Conservation (phyloP, 306 rosid species). For the Ammopiptanthus mongolicus region DNA sequence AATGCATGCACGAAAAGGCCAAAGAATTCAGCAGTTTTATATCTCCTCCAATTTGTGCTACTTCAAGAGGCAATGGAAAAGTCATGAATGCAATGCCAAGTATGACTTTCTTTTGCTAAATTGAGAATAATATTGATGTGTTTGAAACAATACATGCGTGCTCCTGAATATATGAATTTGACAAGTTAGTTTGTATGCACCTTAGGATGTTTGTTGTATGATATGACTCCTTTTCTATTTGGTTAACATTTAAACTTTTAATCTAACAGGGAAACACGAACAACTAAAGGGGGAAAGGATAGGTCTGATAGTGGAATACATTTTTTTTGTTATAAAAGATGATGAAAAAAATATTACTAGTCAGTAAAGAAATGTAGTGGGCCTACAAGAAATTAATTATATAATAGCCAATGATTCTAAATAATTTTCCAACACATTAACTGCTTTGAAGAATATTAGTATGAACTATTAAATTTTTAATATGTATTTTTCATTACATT, state of each 20-base stretch:
- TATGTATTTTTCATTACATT: neutral
- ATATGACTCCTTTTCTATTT: neutral
- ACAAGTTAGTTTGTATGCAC: neutral
- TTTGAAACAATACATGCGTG: neutral
- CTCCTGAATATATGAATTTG: neutral
- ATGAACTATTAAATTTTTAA: neutral
- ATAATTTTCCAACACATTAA: neutral
- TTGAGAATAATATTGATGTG: neutral
- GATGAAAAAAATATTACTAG: neutral
- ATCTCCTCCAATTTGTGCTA: conserved; percentile 41
- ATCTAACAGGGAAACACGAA: neutral
- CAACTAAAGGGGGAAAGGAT: neutral
- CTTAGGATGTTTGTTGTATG: neutral
- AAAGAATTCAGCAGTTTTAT: conserved; percentile 42
- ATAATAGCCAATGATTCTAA: neutral
- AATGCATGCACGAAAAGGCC: conserved; percentile 50
- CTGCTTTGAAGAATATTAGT: neutral
- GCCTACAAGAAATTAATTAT: neutral
- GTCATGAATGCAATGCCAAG: conserved; percentile 36
- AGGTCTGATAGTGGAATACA: neutral
- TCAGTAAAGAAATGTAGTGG: too few species aligned
- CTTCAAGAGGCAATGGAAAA: conserved; percentile 48
- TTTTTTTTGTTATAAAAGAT: neutral
- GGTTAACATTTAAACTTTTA: neutral
- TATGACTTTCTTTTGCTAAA: conserved; percentile 28